Base-by-base conservation (phyloP, 768 basidiomycete species). In the Sistotremastrum niveocremeum region DNA sequence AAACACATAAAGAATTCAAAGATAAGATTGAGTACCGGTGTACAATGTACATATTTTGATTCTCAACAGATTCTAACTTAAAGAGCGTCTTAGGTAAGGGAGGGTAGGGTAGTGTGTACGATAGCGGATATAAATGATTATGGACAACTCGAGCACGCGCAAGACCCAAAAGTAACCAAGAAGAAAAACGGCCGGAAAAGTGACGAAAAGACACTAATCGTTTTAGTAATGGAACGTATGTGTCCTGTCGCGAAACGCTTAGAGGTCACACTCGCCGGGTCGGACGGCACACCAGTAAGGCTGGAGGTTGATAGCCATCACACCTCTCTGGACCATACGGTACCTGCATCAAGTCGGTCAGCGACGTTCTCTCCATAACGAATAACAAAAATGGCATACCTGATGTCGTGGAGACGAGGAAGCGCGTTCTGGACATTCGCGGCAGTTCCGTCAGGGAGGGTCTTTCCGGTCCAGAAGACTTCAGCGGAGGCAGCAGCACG, bases 271-370 rank as follows among this genome's bases (percentile, higher is more conserved):
- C 12, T 59, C 62, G 28, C 71, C 73, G 4, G 79, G 76, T 9
- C 79, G 63, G 34, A 84, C 54, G 4, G 78, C 81, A 62, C 82
- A 85, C 77, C 78, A 85, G 42, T 74, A 58, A 0, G 84, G 83
- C 59, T 84, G 81, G 4, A 85, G 62, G 2, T 74, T 60, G 45
- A 74, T 73, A 4, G 81, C 77, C 6, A 63, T 58, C 4, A 84
- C 63, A 5, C 82, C 81, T 20, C 79, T 63, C 54, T 74, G 68
- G 4, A 73, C 71, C 65, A 84, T 70, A 33, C 81, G 63, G 60
- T 71, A 79, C 8, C 59, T 51, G 43, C 1, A 20, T 20, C 1
- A 20, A 20, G 20, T 20, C 20, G 20, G 20, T 20, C 20, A 20
- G 20, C 20, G 20, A 20, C 20, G 20, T 20, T 20, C 1, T 20